A percentile compares a stretch with the other conserved stretches of the same genome.
Evolutionary conservation across 2,329 filamentous ascomycete species (phyloP).

Genomic region (Stromatinia cepivora): DNA sequence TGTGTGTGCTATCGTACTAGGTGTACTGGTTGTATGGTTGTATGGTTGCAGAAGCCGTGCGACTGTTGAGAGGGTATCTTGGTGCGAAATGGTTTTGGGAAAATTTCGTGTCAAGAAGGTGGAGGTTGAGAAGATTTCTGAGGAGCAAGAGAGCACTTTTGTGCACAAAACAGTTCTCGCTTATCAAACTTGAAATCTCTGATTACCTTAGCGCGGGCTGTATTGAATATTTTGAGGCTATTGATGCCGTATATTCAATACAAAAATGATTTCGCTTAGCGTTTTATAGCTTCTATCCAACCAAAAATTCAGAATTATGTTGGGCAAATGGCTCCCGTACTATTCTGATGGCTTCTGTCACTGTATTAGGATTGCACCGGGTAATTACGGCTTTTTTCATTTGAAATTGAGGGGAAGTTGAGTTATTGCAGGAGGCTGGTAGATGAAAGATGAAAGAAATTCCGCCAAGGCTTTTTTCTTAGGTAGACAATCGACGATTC

Average conservation of each 20-base stretch:
- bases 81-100: background rate
- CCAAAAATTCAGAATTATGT: background rate
- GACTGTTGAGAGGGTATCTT: background rate
- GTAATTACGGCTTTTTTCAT: too few relatives aligned
- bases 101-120: background rate
- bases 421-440: background rate
- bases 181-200: background rate
- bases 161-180: background rate
- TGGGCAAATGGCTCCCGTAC: background rate
- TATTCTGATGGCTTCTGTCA: background rate
- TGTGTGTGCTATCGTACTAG: background rate
- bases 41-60: background rate
- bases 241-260: background rate
- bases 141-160: background rate
- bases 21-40: background rate
- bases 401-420: background rate
- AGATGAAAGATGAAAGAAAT: background rate
- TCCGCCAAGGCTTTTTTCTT: background rate
- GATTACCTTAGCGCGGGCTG: background rate
- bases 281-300: background rate
- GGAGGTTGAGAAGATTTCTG: background rate
- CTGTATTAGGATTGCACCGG: background rate
- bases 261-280: background rate
- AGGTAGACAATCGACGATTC: background rate
- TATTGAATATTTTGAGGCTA: slow-evolving; percentile 14